Base-by-base conservation (phyloP, 768 basidiomycete genomes). In the Trametes punicea region DNA sequence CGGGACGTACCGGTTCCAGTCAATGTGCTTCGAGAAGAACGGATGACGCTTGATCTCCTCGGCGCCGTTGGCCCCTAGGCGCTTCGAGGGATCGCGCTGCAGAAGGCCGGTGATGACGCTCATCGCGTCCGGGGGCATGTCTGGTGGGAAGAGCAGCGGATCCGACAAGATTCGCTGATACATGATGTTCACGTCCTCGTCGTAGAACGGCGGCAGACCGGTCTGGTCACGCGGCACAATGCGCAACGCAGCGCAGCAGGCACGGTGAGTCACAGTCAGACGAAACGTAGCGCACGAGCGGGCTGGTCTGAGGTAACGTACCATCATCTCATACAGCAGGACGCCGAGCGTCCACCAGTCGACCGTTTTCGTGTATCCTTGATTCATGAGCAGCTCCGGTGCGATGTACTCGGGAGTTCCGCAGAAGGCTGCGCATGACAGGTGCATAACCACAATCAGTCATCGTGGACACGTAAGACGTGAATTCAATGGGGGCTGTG, bases 301-400 rank as follows among this genome's bases (percentile, higher is more conserved):
- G n/a, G n/a, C n/a, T n/a, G n/a, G n/a, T n/a, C n/a, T n/a, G n/a
- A n/a, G n/a, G n/a, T n/a, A 34, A 65, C 75, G 21, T 51, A 86
- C 89, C 90, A 92, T 91, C 90, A 98, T 96, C 74, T 99, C 96
- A 67, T 93, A 98, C 40, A 98, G 79, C 50, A 99, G 79, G 18
- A 98, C 95, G 31, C 96, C 97, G 4, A 98, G 78, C 0, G 96
- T 98, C 96, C 92, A 95, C 96, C 96, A 99, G 67, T 99, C 96
- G 15, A 99, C 97, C 0, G 96, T 97, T 67, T 95, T 95, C 4
- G 93, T 96, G 73, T 99, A 98, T 1, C 97, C 96, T 66, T 93
- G 90, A 59, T 90, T 97, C 69, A 95, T 93, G 60, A 99, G 82
- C 33, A 99, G 82, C 69, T 99, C 96, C 0, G 96, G 96, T 7